These are phyloP conservation scores for Syncephalastrum sp. DNA, from an alignment of 371 early-diverging fungal genomes.

Conservation along the genomic window DNA sequence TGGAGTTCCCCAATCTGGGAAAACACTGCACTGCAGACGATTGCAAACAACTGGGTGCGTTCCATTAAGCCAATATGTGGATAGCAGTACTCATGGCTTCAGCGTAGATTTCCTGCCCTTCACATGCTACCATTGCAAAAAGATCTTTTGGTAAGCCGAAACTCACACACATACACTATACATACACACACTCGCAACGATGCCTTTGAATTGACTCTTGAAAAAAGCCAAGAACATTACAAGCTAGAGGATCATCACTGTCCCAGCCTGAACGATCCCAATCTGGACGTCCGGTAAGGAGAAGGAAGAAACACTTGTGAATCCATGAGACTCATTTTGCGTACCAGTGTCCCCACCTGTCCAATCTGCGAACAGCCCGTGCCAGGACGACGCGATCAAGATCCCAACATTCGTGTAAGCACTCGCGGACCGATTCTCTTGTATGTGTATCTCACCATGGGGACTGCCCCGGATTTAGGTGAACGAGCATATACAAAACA, in stretches of 20 bases:
- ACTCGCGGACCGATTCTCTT: neutral
- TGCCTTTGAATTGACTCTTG: neutral
- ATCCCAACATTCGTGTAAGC: constrained; percentile 56
- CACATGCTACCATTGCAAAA: constrained; percentile 55
- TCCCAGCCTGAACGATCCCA: constrained; percentile 43
- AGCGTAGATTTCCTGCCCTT: constrained; percentile 58
- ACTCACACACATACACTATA: neutral
- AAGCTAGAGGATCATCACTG: constrained; percentile 58
- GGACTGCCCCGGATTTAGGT: constrained; percentile 17
- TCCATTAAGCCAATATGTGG: neutral
- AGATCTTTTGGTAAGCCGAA: constrained; percentile 50
- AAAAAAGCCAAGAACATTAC: constrained; percentile 58
- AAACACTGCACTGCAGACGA: constrained; percentile 51
- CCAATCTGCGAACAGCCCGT: constrained; percentile 65
- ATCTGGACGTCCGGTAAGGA: constrained; percentile 44
- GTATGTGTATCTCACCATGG: too few species aligned
- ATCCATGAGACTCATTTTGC: neutral
- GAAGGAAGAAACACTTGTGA: too few species aligned
- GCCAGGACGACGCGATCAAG: constrained; percentile 60
- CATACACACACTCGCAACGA: too few species aligned
- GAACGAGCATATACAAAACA: constrained; percentile 62
- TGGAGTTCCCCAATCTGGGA: constrained; percentile 59
- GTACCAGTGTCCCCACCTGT: constrained; percentile 58
- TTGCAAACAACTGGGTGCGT: constrained; percentile 46
- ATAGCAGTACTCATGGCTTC: neutral